Conservation (phyloP, 169 alveolate species). For the Besnoitia besnoiti region DNA sequence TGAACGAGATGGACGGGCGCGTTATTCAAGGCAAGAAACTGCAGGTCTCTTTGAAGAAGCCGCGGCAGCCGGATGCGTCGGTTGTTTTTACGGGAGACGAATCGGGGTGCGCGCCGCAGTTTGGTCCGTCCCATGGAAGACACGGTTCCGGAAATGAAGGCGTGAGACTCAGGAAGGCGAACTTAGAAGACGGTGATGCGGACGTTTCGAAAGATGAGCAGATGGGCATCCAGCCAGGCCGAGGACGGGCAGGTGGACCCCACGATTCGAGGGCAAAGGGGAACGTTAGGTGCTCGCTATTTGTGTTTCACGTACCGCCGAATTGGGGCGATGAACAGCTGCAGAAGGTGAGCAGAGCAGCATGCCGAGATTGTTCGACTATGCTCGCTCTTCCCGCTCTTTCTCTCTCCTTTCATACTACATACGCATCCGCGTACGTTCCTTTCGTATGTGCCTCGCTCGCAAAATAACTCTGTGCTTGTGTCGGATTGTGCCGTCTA, state of each 20-base stretch:
- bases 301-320: constrained; percentile 92
- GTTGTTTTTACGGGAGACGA: not conserved
- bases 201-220: not conserved
- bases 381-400: too few relatives aligned
- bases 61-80: not conserved
- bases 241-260: not conserved
- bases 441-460: too few relatives aligned
- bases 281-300: constrained; percentile 69
- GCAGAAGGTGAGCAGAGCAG: constrained; percentile 29
- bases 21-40: constrained; percentile 8
- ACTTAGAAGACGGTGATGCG: not conserved
- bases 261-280: not conserved
- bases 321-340: constrained; percentile 92
- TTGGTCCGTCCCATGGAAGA: not conserved
- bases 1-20: not conserved
- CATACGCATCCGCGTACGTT: too few relatives aligned
- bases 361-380: too few relatives aligned
- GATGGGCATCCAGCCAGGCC: not conserved
- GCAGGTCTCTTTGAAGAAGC: constrained; percentile 17
- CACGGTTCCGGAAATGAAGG: too few relatives aligned
- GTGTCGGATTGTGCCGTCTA: too few relatives aligned
- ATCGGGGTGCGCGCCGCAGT: not conserved
- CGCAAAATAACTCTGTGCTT: too few relatives aligned
- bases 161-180: not conserved
- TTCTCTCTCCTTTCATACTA: too few relatives aligned